Base-by-base conservation (phyloP, 495 filamentous ascomycete genomes). In the Aspergillus funiculosus region DNA sequence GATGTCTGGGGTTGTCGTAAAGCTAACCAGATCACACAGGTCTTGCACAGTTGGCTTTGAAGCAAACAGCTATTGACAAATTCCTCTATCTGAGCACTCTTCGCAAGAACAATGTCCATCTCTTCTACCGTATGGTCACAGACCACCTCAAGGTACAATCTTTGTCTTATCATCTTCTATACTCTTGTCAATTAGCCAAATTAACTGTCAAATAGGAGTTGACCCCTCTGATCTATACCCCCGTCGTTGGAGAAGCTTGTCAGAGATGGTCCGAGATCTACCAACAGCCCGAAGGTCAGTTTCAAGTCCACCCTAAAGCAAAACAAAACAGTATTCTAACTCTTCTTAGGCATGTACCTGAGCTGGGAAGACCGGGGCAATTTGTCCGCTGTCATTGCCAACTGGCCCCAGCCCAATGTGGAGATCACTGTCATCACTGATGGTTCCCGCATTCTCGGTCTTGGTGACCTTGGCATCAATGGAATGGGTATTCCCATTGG, bases 401-500 rank as follows among this genome's bases (percentile, higher is more conserved):
- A 95, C 62, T 95, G 89, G 89, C 89, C 87, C 18, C 81, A 89
- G 59, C 71, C 71, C 15, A 79, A 89, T 47, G 89, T 92, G 15
- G 89, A 95, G 64, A 98, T 98, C 61, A 91, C 89, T 58, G 89
- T 94, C 59, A 87, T 98, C 50, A 98, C 92, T 32, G 92, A 98
- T 69, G 92, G 92, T 39, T 95, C 89, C 50, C 84, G 92, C 44
- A 98, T 98, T 64, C 79, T 98, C 45, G 92, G 92, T 44, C 78
- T 98, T 24, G 92, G 92, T 39, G 92, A 98, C 67, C 81, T 98
- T 49, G 92, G 92, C 51, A 83, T 98, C 46, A 95, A 96, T 64
- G 92, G 92, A 48, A 95, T 98, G 78, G 92, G 92, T 45, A 98
- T 98, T 68, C 89, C 92, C 49, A 90, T 98, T 56, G 87, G 92